Conservation (phyloP, 306 rosid species). For the Datisca glomerata region DNA sequence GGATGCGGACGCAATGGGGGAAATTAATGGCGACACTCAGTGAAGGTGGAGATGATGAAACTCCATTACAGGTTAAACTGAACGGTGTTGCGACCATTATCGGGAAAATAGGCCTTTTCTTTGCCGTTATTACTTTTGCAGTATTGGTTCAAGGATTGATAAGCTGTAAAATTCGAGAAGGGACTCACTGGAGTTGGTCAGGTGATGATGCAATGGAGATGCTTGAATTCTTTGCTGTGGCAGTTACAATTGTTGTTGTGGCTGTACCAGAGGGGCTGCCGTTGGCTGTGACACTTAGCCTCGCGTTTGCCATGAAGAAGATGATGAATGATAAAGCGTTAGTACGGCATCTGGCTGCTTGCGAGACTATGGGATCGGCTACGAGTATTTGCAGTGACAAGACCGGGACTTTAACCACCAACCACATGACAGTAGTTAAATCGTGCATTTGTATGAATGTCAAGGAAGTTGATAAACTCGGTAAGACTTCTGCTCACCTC, state of each 20-base stretch:
- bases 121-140: slow-evolving; percentile 72
- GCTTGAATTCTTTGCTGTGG: slow-evolving; percentile 81
- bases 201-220: slow-evolving; percentile 75
- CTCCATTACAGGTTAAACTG: slow-evolving; percentile 89
- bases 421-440: slow-evolving; percentile 76
- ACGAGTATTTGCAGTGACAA: slow-evolving; percentile 87
- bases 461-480: slow-evolving; percentile 1
- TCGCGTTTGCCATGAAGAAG: slow-evolving; percentile 96
- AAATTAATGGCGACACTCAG: slow-evolving; percentile 91
- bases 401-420: slow-evolving; percentile 71
- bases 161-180: slow-evolving; percentile 43
- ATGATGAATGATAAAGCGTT: slow-evolving; percentile 99
- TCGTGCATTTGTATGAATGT: slow-evolving; percentile 49
- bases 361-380: slow-evolving; percentile 98
- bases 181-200: slow-evolving; percentile 53
- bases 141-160: slow-evolving; percentile 72
- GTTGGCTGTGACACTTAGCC: slow-evolving; percentile 88
- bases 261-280: slow-evolving; percentile 99
- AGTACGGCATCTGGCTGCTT: slow-evolving; percentile 93
- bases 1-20: slow-evolving; percentile 99
- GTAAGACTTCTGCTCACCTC: neutral
- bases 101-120: slow-evolving; percentile 86
- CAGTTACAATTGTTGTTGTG: slow-evolving; percentile 90
- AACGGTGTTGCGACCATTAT: slow-evolving; percentile 96
- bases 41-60: slow-evolving; percentile 97